A percentile compares a stretch with the other conserved stretches of the same genome.
phyloP scores from a whole-genome alignment of 2,329 filamentous ascomycete genomes.

The Phyllosticta ampelicida region DNA sequence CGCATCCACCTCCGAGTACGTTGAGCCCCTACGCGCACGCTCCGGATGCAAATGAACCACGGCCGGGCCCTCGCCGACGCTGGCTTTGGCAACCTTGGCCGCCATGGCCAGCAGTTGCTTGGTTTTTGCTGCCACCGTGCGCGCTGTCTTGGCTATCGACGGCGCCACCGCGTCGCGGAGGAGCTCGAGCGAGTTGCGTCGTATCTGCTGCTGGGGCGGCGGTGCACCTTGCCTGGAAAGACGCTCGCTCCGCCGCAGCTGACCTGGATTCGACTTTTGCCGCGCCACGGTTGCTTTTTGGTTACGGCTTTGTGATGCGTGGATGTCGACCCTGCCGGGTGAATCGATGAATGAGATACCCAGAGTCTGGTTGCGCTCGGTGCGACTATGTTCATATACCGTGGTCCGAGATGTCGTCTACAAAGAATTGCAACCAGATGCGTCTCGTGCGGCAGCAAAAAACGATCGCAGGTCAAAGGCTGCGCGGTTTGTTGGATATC shows the following conservation, averaged over 20 bases:
- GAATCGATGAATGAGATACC: background rate
- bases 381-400: background rate
- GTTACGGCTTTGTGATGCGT: background rate
- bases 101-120: slow-evolving; percentile 2
- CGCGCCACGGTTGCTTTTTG: background rate
- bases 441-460: background rate
- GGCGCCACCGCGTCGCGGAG: slow-evolving; percentile 4
- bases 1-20: slow-evolving; percentile 9
- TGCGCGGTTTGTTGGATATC: background rate
- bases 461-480: background rate
- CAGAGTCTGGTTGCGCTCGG: background rate
- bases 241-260: background rate
- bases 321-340: background rate
- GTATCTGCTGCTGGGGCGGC: background rate
- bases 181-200: slow-evolving; percentile 2
- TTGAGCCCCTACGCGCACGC: background rate
- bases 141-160: background rate
- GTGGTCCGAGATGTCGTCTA: background rate
- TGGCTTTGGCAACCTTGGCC: slow-evolving; percentile 4
- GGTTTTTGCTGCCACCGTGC: background rate
- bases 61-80: slow-evolving; percentile 7
- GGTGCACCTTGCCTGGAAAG: background rate
- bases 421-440: background rate
- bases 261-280: background rate
- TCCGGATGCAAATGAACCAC: slow-evolving; percentile 9